Evolutionary conservation across 352 stramenopile species (phyloP).

Genomic region (Phytopythium montanum): DNA sequence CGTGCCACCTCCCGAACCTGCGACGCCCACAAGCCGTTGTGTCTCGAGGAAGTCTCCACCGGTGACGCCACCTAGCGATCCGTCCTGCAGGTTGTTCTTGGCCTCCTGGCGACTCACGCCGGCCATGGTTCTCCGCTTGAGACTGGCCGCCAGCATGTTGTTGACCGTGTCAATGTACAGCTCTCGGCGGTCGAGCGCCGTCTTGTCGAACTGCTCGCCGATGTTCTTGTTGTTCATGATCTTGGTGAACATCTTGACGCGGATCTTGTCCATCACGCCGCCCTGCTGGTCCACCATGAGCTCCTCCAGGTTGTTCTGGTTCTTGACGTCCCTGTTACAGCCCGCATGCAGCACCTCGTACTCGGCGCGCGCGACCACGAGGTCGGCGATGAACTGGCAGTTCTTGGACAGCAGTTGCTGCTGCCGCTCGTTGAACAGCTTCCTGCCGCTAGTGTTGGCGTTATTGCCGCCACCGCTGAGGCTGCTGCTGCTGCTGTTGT

Average conservation of each 20-base stretch:
- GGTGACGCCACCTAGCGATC: conserved; percentile 7
- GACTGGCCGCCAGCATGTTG: conserved; percentile 72
- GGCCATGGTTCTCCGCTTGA: conserved; percentile 65
- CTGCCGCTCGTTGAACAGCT: conserved; percentile 80
- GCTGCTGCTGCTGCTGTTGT: conserved; percentile 43
- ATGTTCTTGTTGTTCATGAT: conserved; percentile 91
- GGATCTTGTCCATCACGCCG: conserved; percentile 67
- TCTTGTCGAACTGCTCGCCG: conserved; percentile 85
- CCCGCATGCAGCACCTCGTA: conserved; percentile 68
- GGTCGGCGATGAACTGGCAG: conserved; percentile 77
- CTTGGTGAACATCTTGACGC: conserved; percentile 75
- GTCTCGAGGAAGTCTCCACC: conserved; percentile 44
- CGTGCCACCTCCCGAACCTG: conserved; percentile 12
- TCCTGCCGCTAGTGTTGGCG: conserved; percentile 20
- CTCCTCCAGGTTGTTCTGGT: conserved; percentile 41
- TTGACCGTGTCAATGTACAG: conserved; percentile 77
- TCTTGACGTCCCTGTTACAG: conserved; percentile 60
- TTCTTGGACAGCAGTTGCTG: conserved; percentile 75
- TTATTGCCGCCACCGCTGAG: conserved; percentile 13
- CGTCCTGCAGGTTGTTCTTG: conserved; percentile 20
- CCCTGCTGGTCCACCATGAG: conserved; percentile 66
- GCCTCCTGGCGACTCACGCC: conserved; percentile 11
- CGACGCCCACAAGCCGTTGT: conserved; percentile 28
- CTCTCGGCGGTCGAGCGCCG: conserved; percentile 66
- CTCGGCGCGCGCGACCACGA: conserved; percentile 71